Conservation (phyloP, 2,329 filamentous ascomycete species). For the Aspergillus aculeatinus region DNA sequence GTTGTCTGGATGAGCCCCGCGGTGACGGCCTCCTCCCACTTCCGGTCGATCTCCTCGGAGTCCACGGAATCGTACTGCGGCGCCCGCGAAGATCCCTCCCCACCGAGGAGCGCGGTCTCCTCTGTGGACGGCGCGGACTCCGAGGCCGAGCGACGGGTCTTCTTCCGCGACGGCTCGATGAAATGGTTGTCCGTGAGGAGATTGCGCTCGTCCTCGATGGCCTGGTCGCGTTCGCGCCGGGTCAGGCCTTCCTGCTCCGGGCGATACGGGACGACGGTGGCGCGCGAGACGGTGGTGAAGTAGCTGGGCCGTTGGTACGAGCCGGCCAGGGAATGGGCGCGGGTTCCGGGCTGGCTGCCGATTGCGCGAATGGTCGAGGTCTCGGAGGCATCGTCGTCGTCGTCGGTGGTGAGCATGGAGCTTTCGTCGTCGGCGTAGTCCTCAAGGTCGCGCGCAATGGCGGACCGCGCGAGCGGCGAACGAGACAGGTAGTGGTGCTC, state of each 20-base stretch:
- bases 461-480: conserved; percentile 66
- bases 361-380: conserved; percentile 43
- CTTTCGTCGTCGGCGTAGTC: conserved; percentile 60
- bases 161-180: conserved; percentile 33
- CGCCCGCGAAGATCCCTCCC: conserved; percentile 35
- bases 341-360: conserved; percentile 37
- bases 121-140: conserved; percentile 35
- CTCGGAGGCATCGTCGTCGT: conserved; percentile 42
- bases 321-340: conserved; percentile 54
- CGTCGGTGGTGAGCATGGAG: conserved; percentile 35
- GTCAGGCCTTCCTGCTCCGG: conserved; percentile 48
- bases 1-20: conserved; percentile 82
- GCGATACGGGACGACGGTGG: conserved; percentile 61
- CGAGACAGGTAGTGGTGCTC: conserved; percentile 53
- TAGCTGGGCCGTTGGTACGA: conserved; percentile 76
- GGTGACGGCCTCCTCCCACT: conserved; percentile 83
- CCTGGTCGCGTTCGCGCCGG: conserved; percentile 54
- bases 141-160: conserved; percentile 12
- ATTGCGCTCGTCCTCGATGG: conserved; percentile 57
- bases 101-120: conserved; percentile 50
- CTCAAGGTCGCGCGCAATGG: conserved; percentile 65
- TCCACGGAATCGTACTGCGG: conserved; percentile 51
- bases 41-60: conserved; percentile 61
- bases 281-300: conserved; percentile 69
- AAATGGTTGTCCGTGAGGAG: conserved; percentile 61